Evolutionary conservation across 257 asterid genomes (phyloP).

Genomic region (Voacanga thouarsii): DNA sequence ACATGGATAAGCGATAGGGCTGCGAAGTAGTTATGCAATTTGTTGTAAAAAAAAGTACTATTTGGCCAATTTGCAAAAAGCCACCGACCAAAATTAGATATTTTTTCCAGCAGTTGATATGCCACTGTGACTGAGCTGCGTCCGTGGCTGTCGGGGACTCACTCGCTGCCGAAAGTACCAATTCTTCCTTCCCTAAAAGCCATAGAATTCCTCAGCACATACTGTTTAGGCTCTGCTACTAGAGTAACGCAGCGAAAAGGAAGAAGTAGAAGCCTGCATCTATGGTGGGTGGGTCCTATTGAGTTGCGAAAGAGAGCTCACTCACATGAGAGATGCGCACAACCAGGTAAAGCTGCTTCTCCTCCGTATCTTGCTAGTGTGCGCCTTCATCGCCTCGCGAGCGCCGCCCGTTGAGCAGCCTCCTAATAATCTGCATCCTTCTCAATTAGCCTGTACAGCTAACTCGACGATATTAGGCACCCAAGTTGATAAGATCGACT

Average conservation of each 20-base stretch:
- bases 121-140: background rate
- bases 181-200: background rate
- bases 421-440: constrained; percentile 25
- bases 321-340: constrained; percentile 29
- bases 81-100: constrained; percentile 7
- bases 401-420: constrained; percentile 38
- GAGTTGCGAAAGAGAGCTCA: background rate
- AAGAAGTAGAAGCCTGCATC: background rate
- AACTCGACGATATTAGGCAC: constrained; percentile 4
- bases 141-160: background rate
- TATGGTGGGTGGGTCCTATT: background rate
- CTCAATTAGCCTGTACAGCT: constrained; percentile 10
- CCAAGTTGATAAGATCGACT: constrained; percentile 14
- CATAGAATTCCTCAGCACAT: background rate
- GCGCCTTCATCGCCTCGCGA: constrained; percentile 37
- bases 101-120: background rate
- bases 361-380: constrained; percentile 35
- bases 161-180: background rate
- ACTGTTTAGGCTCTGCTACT: background rate
- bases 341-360: constrained; percentile 2
- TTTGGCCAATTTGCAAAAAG: background rate
- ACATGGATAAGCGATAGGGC: no score
- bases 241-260: background rate
- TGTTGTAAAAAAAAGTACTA: no score
- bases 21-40: no score